phyloP scores from a whole-genome alignment of 1,139 yeast genomes.

The Petasospora rhodanensis region DNA sequence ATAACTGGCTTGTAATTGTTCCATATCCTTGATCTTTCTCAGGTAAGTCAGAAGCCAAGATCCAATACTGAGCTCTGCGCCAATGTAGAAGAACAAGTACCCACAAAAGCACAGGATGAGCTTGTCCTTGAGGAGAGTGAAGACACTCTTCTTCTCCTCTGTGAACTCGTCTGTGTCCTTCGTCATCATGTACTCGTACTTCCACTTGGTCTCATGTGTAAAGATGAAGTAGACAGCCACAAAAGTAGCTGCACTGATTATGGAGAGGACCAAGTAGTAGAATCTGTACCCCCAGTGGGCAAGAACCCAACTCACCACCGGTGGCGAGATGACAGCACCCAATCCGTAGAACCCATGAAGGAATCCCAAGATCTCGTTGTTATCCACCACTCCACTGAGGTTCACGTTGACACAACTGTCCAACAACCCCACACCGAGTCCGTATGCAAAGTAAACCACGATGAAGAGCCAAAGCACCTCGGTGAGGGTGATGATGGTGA shows the following conservation, averaged over 20 bases:
- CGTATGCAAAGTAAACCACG: slow-evolving; percentile 37
- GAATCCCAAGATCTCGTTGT: slow-evolving; percentile 61
- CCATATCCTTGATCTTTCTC: slow-evolving; percentile 42
- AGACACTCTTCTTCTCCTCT: slow-evolving; percentile 18
- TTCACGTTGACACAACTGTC: slow-evolving; percentile 60
- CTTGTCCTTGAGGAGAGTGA: slow-evolving; percentile 37
- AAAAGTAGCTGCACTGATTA: slow-evolving; percentile 3
- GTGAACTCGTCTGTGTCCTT: slow-evolving; percentile 18
- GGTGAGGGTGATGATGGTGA: slow-evolving; percentile 17
- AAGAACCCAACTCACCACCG: slow-evolving; percentile 43
- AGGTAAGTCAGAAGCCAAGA: slow-evolving; percentile 62
- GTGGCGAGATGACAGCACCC: slow-evolving; percentile 65
- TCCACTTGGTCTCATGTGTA: slow-evolving; percentile 46
- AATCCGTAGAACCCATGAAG: slow-evolving; percentile 67
- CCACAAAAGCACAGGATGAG: slow-evolving; percentile 45
- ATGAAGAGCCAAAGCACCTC: slow-evolving; percentile 31
- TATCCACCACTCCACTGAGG: slow-evolving; percentile 51
- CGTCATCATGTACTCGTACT: slow-evolving; percentile 40
- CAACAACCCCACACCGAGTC: slow-evolving; percentile 55
- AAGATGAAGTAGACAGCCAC: slow-evolving; percentile 31
- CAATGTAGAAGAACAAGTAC: slow-evolving; percentile 55
- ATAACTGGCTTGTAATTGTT: slow-evolving; percentile 48
- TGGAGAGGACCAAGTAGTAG: slow-evolving; percentile 12
- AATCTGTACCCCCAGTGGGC: slow-evolving; percentile 24
- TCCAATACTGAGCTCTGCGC: slow-evolving; percentile 67